phyloP scores from a whole-genome alignment of 805 yeast species.

The Saccharomycopsis selenospora region DNA sequence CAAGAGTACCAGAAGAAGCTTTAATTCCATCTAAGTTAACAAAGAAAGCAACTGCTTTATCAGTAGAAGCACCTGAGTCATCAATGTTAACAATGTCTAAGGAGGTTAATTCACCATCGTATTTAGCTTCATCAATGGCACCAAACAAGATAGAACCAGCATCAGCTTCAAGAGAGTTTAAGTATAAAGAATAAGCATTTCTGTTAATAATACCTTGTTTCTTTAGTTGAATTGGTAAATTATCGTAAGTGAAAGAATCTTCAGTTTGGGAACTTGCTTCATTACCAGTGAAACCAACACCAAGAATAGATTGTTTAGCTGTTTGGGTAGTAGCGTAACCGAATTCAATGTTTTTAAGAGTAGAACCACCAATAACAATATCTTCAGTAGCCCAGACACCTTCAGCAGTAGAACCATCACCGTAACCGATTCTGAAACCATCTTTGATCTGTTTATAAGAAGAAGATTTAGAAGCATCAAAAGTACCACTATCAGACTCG shows the following conservation, averaged over 20 bases:
- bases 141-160: conserved; percentile 43
- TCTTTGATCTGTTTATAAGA: conserved; percentile 27
- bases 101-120: conserved; percentile 35
- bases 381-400: conserved; percentile 36
- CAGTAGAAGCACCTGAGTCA: conserved; percentile 4
- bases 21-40: conserved; percentile 19
- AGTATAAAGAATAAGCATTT: conserved; percentile 40
- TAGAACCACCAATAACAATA: conserved; percentile 22
- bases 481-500: conserved; percentile 17
- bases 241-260: conserved; percentile 18
- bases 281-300: conserved; percentile 17
- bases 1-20: conserved; percentile 23
- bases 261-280: conserved; percentile 10
- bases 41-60: conserved; percentile 16
- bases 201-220: conserved; percentile 35
- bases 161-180: conserved; percentile 27
- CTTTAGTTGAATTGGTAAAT: conserved; percentile 29
- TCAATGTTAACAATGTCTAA: conserved; percentile 23
- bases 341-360: conserved; percentile 47
- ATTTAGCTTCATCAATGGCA: conserved; percentile 45
- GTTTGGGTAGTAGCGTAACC: conserved; percentile 20
- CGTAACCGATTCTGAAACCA: conserved; percentile 36
- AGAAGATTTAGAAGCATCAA: conserved; percentile 22
- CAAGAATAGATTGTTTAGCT: conserved; percentile 11
- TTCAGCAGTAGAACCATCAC: conserved; percentile 40